Conservation (phyloP, 208 protist species). For the Crithidia acanthocephali region DNA sequence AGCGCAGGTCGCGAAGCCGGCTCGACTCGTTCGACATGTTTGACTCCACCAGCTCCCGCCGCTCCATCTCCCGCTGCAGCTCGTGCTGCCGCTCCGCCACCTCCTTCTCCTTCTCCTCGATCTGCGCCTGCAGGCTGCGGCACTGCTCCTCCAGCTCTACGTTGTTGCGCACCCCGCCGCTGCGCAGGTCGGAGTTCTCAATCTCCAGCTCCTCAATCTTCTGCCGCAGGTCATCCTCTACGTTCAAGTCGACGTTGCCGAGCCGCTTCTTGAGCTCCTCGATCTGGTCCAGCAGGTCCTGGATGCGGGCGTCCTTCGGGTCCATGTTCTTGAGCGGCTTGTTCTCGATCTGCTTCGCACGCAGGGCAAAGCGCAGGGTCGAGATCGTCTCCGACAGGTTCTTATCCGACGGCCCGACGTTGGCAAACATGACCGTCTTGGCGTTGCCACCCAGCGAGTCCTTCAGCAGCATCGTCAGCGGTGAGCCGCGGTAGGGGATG, state of each 20-base stretch:
- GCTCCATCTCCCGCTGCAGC: conserved; percentile 60
- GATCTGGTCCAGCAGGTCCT: conserved; percentile 89
- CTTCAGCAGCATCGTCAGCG: conserved; percentile 94
- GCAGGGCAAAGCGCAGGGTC: conserved; percentile 88
- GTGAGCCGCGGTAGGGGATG: conserved; percentile 92
- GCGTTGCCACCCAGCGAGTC: conserved; percentile 91
- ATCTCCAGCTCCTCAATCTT: conserved; percentile 93
- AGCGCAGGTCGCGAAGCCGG: conserved; percentile 71
- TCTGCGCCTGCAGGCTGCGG: conserved; percentile 64
- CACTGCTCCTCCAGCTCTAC: conserved; percentile 86
- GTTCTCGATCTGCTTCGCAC: conserved; percentile 96
- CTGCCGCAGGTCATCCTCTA: conserved; percentile 88
- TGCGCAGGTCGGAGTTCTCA: conserved; percentile 82
- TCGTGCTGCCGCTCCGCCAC: conserved; percentile 72
- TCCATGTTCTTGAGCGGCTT: conserved; percentile 95
- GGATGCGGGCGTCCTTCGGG: conserved; percentile 89
- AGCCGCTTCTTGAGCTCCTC: conserved; percentile 86
- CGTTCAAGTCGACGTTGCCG: conserved; percentile 90
- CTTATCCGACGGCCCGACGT: conserved; percentile 80
- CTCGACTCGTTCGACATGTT: conserved; percentile 72
- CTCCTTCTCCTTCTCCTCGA: conserved; percentile 72
- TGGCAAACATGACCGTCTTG: conserved; percentile 95
- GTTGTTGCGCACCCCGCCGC: conserved; percentile 77
- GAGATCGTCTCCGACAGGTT: conserved; percentile 92
- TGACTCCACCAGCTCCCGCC: conserved; percentile 56